Base-by-base conservation (phyloP, 345 rosid genomes). In the Draba incana region DNA sequence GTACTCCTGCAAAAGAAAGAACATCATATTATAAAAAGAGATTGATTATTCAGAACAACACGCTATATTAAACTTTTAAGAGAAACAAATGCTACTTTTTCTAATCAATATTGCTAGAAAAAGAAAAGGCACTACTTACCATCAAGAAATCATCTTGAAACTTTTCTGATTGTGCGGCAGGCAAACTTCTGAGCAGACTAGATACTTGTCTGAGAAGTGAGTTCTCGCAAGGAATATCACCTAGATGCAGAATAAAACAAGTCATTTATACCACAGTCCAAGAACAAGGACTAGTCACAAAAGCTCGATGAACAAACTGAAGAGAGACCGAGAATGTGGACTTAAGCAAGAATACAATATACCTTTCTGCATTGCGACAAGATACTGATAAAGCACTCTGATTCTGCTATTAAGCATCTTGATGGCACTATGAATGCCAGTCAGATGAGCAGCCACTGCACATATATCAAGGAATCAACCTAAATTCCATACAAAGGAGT, bases 371-470 rank as follows among this genome's bases (percentile, higher is more conserved):
- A 94, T 91, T 9, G 88, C 88, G 35, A 64, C 81, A 71, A 91
- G 99, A 75, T 89, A 89, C 57, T 94, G 97, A 75, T 86, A 90
- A 68, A 94, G 96, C 72, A 94, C 96, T 78, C 88, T 84, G 66
- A 92, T 84, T 78, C 98, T 86, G 81, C 97, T 88, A 80, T 86
- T 92, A 60, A 92, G 78, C 99, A 95, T 95, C 86, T 94, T 94
- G 84, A 92, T 92, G 46, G 99, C 99, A 79, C 98, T 92, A 71
- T 95, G 98, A 62, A 86, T 88, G 57, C 98, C 86, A 4, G 98
- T 92, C 69, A 95, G 98, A 77, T 95, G 98, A 66, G 99, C 98
- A 75, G 99, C 96, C 92, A 95, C 99, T 95, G 79, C 81, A 84
- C 33, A 62, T 0, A 1, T 16, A 75, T 7, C 11, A 4, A 38